These are phyloP conservation scores for Phialemoniopsis sp. DNA, from an alignment of 2,329 filamentous ascomycete species.

Conservation along the genomic window DNA sequence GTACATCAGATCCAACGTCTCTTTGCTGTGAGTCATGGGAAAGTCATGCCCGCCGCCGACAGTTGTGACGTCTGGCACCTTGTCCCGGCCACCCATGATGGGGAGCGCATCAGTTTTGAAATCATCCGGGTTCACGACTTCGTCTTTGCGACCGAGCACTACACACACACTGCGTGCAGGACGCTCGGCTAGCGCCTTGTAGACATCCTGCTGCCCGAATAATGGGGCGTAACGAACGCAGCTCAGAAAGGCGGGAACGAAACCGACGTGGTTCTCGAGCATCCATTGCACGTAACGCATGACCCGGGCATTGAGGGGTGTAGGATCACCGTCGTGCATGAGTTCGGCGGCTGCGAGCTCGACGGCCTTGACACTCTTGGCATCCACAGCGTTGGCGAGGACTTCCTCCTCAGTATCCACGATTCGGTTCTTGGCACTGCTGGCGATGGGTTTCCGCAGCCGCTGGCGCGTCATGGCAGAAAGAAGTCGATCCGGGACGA, in stretches of 20 bases:
- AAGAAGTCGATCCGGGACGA: slow-evolving; percentile 49
- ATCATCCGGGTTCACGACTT: slow-evolving; percentile 46
- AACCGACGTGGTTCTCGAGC: slow-evolving; percentile 49
- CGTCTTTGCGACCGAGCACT: slow-evolving; percentile 45
- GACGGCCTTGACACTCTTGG: background rate
- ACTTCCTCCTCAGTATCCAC: background rate
- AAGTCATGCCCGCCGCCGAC: slow-evolving; percentile 58
- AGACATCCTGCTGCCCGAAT: slow-evolving; percentile 45
- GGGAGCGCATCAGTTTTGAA: slow-evolving; percentile 46
- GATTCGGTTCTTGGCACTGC: slow-evolving; percentile 9
- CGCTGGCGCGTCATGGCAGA: slow-evolving; percentile 41
- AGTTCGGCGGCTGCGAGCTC: slow-evolving; percentile 10
- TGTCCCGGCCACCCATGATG: slow-evolving; percentile 41
- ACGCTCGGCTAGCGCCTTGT: slow-evolving; percentile 37
- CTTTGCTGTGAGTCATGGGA: slow-evolving; percentile 49
- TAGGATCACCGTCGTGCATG: slow-evolving; percentile 14
- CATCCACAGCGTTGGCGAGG: background rate
- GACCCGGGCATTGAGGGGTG: slow-evolving; percentile 41
- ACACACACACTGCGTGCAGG: slow-evolving; percentile 40
- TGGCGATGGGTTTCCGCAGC: slow-evolving; percentile 46
- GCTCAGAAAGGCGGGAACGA: slow-evolving; percentile 57
- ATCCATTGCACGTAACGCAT: slow-evolving; percentile 54
- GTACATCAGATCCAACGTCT: slow-evolving; percentile 41
- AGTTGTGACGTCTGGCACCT: slow-evolving; percentile 34
- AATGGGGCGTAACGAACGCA: slow-evolving; percentile 51